Conservation (phyloP, 768 basidiomycete genomes). For the Leucocoprinus sp. region DNA sequence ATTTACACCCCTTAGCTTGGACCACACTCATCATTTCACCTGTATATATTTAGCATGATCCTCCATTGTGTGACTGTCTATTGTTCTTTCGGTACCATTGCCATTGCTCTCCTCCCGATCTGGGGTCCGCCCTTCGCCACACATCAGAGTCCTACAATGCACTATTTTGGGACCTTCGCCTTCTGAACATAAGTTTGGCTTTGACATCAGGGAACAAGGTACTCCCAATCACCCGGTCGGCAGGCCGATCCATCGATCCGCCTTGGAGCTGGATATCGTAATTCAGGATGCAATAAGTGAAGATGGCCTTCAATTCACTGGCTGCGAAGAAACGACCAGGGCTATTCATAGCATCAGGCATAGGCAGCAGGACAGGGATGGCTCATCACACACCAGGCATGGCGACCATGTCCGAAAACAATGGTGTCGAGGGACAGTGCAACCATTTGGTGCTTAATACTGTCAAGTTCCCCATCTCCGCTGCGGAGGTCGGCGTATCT, state of each 20-base stretch:
- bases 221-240: background rate
- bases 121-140: no score
- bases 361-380: background rate
- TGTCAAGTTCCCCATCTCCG: slow-evolving; percentile 11
- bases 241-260: slow-evolving; percentile 6
- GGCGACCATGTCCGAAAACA: slow-evolving; percentile 31
- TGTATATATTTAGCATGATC: no score
- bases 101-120: no score
- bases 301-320: slow-evolving; percentile 29
- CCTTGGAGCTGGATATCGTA: slow-evolving; percentile 27
- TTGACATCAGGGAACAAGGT: background rate
- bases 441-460: slow-evolving; percentile 26
- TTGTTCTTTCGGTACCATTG: no score
- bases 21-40: no score
- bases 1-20: no score
- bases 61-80: no score
- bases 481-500: slow-evolving; percentile 26
- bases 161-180: background rate
- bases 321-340: slow-evolving; percentile 39
- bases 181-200: slow-evolving; percentile 11
- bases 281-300: slow-evolving; percentile 27
- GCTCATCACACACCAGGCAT: slow-evolving; percentile 24
- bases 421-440: slow-evolving; percentile 24
- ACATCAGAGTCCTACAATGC: no score
- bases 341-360: slow-evolving; percentile 5